phyloP scores from a whole-genome alignment of 2,329 filamentous ascomycete species.

The Cytospora leucostoma region DNA sequence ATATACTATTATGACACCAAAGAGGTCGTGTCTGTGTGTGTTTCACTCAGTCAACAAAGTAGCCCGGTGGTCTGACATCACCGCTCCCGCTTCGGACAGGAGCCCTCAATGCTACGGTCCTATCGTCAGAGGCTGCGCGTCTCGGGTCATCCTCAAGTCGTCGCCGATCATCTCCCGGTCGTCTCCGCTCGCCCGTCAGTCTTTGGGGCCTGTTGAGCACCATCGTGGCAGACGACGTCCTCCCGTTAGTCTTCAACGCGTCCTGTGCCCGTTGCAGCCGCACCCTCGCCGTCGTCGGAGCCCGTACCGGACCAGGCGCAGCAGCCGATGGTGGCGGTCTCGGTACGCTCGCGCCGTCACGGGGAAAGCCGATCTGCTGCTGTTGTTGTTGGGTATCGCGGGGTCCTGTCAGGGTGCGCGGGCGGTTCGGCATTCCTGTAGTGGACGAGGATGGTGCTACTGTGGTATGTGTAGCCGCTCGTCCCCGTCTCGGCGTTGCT shows the following conservation, averaged over 20 bases:
- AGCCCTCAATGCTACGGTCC: background rate
- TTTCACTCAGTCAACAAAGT: constrained; percentile 11
- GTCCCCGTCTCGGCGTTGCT: background rate
- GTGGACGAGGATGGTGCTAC: background rate
- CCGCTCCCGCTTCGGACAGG: constrained; percentile 4
- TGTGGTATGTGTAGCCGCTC: background rate
- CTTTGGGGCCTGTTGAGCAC: constrained; percentile 18
- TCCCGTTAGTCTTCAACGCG: constrained; percentile 17
- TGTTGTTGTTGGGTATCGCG: background rate
- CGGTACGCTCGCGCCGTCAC: constrained; percentile 10
- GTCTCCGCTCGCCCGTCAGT: constrained; percentile 9
- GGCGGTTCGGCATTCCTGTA: background rate
- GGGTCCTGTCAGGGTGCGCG: constrained; percentile 1
- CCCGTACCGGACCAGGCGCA: background rate
- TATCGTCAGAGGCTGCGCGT: background rate
- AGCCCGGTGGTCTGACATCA: constrained; percentile 16
- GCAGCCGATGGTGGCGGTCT: constrained; percentile 10
- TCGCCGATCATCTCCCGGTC: background rate
- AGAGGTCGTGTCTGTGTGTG: background rate
- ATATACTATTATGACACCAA: background rate
- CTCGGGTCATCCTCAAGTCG: too few relatives aligned
- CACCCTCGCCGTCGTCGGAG: constrained; percentile 18
- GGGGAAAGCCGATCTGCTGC: background rate
- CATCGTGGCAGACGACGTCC: constrained; percentile 5
- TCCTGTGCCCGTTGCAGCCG: constrained; percentile 22